Evolutionary conservation across 2,329 filamentous ascomycete species (phyloP), one percentile per base, ranked within the genome.

Genomic region (Paecilomyces formosus): DNA sequence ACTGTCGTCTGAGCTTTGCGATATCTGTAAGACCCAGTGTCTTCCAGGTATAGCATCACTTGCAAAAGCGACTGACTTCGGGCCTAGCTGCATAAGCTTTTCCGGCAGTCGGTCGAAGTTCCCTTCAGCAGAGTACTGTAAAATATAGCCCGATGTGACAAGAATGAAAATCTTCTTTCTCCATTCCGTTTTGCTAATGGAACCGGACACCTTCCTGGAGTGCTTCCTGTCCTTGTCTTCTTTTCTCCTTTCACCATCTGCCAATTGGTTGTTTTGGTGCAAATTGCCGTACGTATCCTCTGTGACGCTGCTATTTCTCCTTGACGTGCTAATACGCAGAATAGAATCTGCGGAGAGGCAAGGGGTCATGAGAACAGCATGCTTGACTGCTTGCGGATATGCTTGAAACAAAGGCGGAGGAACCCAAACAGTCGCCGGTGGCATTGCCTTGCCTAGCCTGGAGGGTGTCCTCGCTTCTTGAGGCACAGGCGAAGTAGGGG

Each of bases 341-440:
- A 94, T 83, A 0, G 82, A 75, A 61, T 95, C 92, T 1, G 88
- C 82, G 1, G 88, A 84, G 11, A 88, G 74, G 1, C 82, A 83
- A 39, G 88, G 87, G 15, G 88, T 82, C 26, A 86, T 82, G 2
- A 96, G 78, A 15, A 82, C 85, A 11, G 85, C 86, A 71, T 94
- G 85, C 67, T 89, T 92, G 64, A 90, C 82, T 2, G 90, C 86
- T 72, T 96, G 92, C 0, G 90, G 88, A 70, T 92, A 96, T 12
- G 90, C 91, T 71, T 96, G 89, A 71, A 92, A 95, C 12, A 97
- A 77, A 1, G 91, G 89, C 6, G 90, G 89, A 15, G 87, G 83
- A 58, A 84, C 82, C 86, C 86, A 90, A 65, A 65, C 68, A 58
- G 66, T 71, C 65, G 57, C 64, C n/a, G 62, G 62, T 9, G 63